Base-by-base conservation (phyloP, 2,329 filamentous ascomycete genomes). In the Calycina herbarum region DNA sequence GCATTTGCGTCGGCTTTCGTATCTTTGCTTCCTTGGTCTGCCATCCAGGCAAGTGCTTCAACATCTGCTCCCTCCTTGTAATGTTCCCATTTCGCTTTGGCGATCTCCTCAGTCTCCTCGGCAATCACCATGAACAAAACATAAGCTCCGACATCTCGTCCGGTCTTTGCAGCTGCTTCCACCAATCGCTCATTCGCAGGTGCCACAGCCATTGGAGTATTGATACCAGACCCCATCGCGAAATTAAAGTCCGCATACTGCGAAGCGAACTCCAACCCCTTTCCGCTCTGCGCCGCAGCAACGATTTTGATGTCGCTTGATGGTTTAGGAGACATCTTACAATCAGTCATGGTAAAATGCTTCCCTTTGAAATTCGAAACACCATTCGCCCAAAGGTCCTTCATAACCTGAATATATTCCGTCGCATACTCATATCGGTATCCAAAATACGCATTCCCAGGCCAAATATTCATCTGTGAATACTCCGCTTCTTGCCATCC, bases 401-500 rank as follows among this genome's bases (percentile, higher is more conserved):
- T 75, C 73, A 77, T 75, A 7, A 76, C 71, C 59, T 72, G 66
- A 6, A 77, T 74, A 62, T 77, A 76, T 61, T 77, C 74, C 10
- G 73, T 75, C 0, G 75, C 75, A 58, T 77, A 77, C 58, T 76
- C 73, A 65, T 77, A 77, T 15, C 76, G 68, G 60, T 77, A 77
- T 20, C 72, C 72, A 59, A 75, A 75, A 57, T 75, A 75, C 2
- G 67, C 67, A 42, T 73, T 72, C 13, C 73, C 76, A 2, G 75
- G 76, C 76, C 76, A 77, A 10, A 77, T 70, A 35, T 70, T 69
- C 76, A 77, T 77, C 57, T 77, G 76, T 2, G 66, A 64, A 61
- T 77, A 77, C 66, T 77, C 76, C 15, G 75, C 74, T 60, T 70
- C 66, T 59, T 76, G 75, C 76, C 76, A 77, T 5, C 75, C 75